phyloP scores from a whole-genome alignment of 768 basidiomycete species.

The Coprinellus micaceus region DNA sequence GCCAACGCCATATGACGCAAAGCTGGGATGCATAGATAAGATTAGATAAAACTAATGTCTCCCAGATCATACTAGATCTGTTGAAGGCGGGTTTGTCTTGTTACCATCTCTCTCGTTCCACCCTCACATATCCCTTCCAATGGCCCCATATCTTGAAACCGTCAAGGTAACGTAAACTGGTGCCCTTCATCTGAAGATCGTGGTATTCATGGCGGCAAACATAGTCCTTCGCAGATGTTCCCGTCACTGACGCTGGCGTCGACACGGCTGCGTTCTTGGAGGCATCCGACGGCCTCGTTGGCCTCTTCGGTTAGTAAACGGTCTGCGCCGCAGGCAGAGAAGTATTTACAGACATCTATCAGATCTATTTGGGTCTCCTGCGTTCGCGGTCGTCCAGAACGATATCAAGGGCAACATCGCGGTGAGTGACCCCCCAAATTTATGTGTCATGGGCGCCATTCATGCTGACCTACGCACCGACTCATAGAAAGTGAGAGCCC shows the following conservation, averaged over 20 bases:
- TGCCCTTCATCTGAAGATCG: not conserved
- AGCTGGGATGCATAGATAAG: constrained; percentile 14
- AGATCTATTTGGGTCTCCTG: constrained; percentile 85
- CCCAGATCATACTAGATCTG: not conserved
- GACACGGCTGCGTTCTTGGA: constrained; percentile 87
- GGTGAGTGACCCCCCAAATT: constrained; percentile 41
- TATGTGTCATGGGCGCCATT: not conserved
- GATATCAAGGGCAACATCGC: constrained; percentile 91
- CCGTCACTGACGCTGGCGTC: constrained; percentile 80
- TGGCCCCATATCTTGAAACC: constrained; percentile 75
- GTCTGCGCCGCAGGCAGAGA: not conserved
- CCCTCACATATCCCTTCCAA: constrained; percentile 20
- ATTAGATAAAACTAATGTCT: constrained; percentile 28
- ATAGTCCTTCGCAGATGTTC: constrained; percentile 93
- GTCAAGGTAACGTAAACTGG: constrained; percentile 47
- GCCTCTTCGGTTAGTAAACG: constrained; percentile 75
- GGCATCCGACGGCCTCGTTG: constrained; percentile 83
- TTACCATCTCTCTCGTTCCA: not conserved
- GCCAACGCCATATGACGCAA: not conserved
- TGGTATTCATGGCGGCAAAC: not conserved
- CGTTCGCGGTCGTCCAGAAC: constrained; percentile 77
- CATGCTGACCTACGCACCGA: not conserved
- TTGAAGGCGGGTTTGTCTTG: too few relatives aligned
- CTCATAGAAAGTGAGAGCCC: constrained; percentile 80
- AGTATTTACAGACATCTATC: not conserved